Evolutionary conservation across 2,329 filamentous ascomycete genomes (phyloP), one percentile per base, ranked within the genome.

Genomic region (Lachnellula willkommii): DNA sequence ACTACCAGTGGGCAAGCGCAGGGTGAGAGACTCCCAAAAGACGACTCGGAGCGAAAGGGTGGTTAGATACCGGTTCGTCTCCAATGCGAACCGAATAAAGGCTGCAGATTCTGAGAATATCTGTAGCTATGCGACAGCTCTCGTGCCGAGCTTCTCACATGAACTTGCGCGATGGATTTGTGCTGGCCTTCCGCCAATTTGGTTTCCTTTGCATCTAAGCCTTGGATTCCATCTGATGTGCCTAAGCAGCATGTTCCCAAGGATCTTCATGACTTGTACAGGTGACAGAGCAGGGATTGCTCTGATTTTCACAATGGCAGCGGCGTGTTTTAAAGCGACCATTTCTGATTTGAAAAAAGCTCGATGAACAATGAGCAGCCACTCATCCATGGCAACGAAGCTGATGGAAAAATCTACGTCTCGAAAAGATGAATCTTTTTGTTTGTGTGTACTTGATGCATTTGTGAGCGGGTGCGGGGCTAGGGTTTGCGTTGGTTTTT

Each of bases 21-120:
- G 28, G 73, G 75, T 57, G 83, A 87, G 67, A 75, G 77, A 66
- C 73, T 72, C 20, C 83, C 83, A 2, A 81, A 77, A 69, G 77
- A 83, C 52, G 79, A 80, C 12, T 79, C 77, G 2, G 83, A 86
- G 57, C 79, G 83, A 56, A 86, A 85, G 64, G 83, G 83, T 2
- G 83, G 83, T 49, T 86, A 74, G 56, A 39, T 26, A 48, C 12
- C 35, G 8, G 14, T 11, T 35, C 46, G 46, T 26, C 37, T 28
- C 37, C 28, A 43, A 20, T 22, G 17, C 28, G 22, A 39, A n/a
- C 26, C 11, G 43, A 48, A 46, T 24, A 12, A 42, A 26, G 35
- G 14, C 40, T 35, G 26, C 43, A 17, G 17, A 46, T 32, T 49
- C 35, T 32, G 17, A 50, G 49, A 9, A 35, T 42, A 32, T 24